Evolutionary conservation across 768 basidiomycete genomes (phyloP).

Genomic region (Hydnomerulius pinastri): DNA sequence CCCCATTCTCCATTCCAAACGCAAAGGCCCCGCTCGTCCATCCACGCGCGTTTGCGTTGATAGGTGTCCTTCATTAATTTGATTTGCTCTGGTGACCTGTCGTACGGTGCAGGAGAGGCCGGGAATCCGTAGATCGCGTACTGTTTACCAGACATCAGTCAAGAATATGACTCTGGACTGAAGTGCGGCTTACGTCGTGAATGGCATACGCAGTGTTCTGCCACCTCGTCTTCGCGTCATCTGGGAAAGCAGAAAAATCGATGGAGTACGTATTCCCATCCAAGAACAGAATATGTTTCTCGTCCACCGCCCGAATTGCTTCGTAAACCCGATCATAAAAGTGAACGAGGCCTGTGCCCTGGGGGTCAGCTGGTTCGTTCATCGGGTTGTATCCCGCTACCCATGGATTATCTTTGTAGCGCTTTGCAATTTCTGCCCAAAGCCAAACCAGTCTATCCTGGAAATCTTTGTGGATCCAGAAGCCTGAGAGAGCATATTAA

Average conservation of each 20-base stretch:
- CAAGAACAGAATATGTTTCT: constrained; percentile 44
- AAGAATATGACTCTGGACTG: background rate
- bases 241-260: constrained; percentile 32
- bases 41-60: constrained; percentile 40
- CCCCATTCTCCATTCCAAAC: constrained; percentile 46
- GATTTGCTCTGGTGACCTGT: constrained; percentile 29
- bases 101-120: constrained; percentile 32
- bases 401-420: constrained; percentile 46
- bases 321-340: constrained; percentile 42
- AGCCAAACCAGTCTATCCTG: constrained; percentile 42
- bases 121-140: constrained; percentile 43
- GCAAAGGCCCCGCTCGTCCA: constrained; percentile 30
- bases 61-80: constrained; percentile 27
- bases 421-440: constrained; percentile 42
- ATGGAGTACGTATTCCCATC: constrained; percentile 45
- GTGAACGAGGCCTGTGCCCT: constrained; percentile 34
- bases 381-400: constrained; percentile 49
- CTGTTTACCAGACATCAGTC: constrained; percentile 35
- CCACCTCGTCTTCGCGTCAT: constrained; percentile 29
- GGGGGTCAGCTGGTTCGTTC: constrained; percentile 46
- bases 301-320: constrained; percentile 42
- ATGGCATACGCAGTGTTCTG: constrained; percentile 35
- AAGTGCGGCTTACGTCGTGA: background rate
- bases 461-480: constrained; percentile 47
- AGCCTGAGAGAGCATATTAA: constrained; percentile 14